phyloP scores from a whole-genome alignment of 768 basidiomycete genomes.

The Suillus weaverae region DNA sequence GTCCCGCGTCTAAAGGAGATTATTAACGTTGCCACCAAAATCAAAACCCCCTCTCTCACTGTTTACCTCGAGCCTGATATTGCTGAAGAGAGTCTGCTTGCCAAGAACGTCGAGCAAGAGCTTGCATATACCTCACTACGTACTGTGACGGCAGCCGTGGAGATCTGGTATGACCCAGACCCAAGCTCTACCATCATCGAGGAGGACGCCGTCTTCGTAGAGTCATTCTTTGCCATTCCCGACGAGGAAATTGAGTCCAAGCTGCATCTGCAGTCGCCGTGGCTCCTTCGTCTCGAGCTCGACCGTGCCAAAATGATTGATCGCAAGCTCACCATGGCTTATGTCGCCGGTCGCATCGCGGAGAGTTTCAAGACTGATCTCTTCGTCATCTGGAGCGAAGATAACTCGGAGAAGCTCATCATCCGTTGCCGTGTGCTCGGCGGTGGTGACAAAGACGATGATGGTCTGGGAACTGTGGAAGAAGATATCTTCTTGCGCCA shows the following conservation, averaged over 20 bases:
- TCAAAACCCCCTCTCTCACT: constrained; percentile 96
- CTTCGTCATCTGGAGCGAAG: constrained; percentile 98
- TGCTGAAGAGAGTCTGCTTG: constrained; percentile 54
- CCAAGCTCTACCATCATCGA: constrained; percentile 91
- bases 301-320: constrained; percentile 98
- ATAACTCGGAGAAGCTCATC: constrained; percentile 95
- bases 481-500: constrained; percentile 97
- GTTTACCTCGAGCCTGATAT: constrained; percentile 83
- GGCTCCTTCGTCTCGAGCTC: constrained; percentile 95
- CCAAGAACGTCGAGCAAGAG: constrained; percentile 91
- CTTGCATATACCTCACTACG: constrained; percentile 91
- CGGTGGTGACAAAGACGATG: constrained; percentile 83
- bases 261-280: constrained; percentile 89
- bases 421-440: constrained; percentile 94
- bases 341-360: constrained; percentile 90
- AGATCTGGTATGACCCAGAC: constrained; percentile 98
- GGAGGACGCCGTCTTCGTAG: constrained; percentile 93
- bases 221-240: constrained; percentile 99
- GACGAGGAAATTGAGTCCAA: constrained; percentile 94
- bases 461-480: constrained; percentile 70
- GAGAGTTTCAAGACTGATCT: constrained; percentile 94
- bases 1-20: constrained; percentile 99
- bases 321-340: constrained; percentile 92
- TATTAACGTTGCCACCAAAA: constrained; percentile 97
- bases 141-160: constrained; percentile 91